phyloP scores from a whole-genome alignment of 345 rosid genomes.

The Mercurialis annua region DNA sequence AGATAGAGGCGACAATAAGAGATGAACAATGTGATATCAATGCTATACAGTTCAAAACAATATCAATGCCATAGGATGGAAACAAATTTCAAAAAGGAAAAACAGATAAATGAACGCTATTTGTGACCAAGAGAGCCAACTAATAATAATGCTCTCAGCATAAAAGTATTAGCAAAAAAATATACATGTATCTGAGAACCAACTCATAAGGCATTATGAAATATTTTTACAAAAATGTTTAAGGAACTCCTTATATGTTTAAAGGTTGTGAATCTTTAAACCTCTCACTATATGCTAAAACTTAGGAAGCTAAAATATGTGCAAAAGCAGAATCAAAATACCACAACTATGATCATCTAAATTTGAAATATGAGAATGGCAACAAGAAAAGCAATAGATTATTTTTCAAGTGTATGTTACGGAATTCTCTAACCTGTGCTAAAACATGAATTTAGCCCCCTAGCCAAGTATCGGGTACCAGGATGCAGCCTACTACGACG shows the following conservation, averaged over 20 bases:
- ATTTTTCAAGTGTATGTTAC: constrained; percentile 16
- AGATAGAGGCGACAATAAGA: constrained; percentile 6
- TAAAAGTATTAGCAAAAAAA: constrained; percentile 1
- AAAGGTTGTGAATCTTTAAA: background rate
- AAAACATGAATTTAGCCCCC: constrained; percentile 96
- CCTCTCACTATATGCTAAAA: background rate
- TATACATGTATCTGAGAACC: background rate
- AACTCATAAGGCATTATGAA: background rate
- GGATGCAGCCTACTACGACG: constrained; percentile 98
- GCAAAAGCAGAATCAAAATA: background rate
- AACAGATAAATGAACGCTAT: background rate
- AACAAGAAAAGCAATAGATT: background rate
- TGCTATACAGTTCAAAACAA: too few species aligned
- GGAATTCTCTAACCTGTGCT: constrained; percentile 69
- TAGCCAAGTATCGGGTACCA: constrained; percentile 96
- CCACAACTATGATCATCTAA: background rate
- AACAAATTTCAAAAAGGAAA: constrained; percentile 3
- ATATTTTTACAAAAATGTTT: background rate
- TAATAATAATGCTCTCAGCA: background rate
- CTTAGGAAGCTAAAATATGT: background rate
- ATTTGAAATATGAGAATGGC: background rate
- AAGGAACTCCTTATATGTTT: background rate
- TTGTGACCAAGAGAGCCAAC: background rate
- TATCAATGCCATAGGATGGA: constrained; percentile 11
- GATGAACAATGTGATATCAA: background rate